These are phyloP conservation scores for Tylopilus subfusipes DNA, from an alignment of 768 basidiomycete genomes.

Conservation along the genomic window DNA sequence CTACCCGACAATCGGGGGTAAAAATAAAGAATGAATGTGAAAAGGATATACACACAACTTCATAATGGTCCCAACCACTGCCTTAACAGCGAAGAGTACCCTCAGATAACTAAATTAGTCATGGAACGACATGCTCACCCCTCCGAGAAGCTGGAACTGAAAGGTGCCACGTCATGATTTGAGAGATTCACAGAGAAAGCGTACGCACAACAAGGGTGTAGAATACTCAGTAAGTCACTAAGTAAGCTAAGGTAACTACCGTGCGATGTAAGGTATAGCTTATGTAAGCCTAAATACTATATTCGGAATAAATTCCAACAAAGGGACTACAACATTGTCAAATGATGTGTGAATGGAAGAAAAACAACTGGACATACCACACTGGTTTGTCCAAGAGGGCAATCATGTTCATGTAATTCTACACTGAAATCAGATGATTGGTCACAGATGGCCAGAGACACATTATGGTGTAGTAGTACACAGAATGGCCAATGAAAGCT, in stretches of 20 bases:
- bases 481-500: constrained; percentile 46
- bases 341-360: not conserved
- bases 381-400: constrained; percentile 39
- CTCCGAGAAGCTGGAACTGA: constrained; percentile 44
- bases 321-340: constrained; percentile 41
- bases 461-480: constrained; percentile 55
- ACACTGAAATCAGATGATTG: constrained; percentile 2
- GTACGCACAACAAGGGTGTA: constrained; percentile 43
- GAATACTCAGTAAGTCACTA: no score
- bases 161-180: not conserved
- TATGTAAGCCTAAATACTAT: no score
- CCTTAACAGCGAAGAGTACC: constrained; percentile 29
- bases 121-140: constrained; percentile 24
- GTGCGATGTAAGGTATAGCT: no score
- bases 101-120: constrained; percentile 3
- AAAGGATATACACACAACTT: constrained; percentile 41
- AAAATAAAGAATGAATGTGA: not conserved
- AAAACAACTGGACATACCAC: constrained; percentile 37
- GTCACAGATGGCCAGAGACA: not conserved
- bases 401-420: constrained; percentile 39
- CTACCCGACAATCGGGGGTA: constrained; percentile 26
- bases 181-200: not conserved
- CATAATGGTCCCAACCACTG: constrained; percentile 53
- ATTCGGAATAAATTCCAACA: no score
- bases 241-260: no score